phyloP scores from a whole-genome alignment of 2,329 filamentous ascomycete genomes.

The Macroventuria anomochaeta region DNA sequence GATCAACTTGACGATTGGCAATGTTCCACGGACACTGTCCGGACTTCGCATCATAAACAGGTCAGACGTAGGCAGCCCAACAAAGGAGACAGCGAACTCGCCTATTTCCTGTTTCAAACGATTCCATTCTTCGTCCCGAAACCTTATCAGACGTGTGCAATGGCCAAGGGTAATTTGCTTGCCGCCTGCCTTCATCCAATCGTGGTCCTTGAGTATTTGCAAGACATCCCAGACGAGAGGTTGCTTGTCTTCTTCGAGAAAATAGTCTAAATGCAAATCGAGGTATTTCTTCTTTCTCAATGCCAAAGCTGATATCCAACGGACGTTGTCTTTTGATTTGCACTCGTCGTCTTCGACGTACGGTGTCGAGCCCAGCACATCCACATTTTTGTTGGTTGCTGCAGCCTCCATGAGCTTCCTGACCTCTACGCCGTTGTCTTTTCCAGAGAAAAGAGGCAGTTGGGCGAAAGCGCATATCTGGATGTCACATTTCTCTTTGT shows the following conservation, averaged over 20 bases:
- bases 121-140: constrained; percentile 58
- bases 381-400: constrained; percentile 54
- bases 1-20: constrained; percentile 68
- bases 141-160: constrained; percentile 69
- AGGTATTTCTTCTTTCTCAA: constrained; percentile 62
- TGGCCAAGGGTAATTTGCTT: constrained; percentile 63
- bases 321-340: constrained; percentile 63
- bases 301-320: constrained; percentile 66
- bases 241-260: constrained; percentile 59
- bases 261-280: constrained; percentile 77
- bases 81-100: constrained; percentile 67
- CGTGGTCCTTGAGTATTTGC: constrained; percentile 54
- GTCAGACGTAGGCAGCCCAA: constrained; percentile 74
- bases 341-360: constrained; percentile 67
- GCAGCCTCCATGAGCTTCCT: constrained; percentile 58
- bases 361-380: constrained; percentile 70
- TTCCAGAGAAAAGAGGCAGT: constrained; percentile 68
- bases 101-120: constrained; percentile 57
- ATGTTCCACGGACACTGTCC: constrained; percentile 61
- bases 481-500: constrained; percentile 61
- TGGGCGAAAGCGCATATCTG: constrained; percentile 77
- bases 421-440: constrained; percentile 59
- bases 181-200: constrained; percentile 56
- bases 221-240: constrained; percentile 64
- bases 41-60: constrained; percentile 71